Evolutionary conservation across 441 rosid genomes (phyloP), one percentile per base, ranked within the genome.

Genomic region (Brassica balearica): DNA sequence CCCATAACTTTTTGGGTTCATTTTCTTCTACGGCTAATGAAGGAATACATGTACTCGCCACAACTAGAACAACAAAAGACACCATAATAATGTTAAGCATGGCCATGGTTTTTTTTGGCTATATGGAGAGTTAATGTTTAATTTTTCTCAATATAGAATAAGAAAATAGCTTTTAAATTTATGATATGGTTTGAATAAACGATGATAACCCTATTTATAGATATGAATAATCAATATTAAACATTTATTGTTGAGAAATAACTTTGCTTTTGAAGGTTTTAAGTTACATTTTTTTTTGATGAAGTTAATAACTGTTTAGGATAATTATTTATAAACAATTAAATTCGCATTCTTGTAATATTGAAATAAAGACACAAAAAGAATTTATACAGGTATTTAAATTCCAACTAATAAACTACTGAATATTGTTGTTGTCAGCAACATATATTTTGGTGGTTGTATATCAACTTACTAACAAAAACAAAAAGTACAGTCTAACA

Each of bases 1-100:
- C 58, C 65, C 71, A 74, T 4, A 65, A 7, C 15, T 38, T 5
- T 41, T 36, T 65, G 25, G 27, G 19, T 1, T 74, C 78, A 8
- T 48, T 1, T 36, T 56, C 64, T 8, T 12, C 3, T 8, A 36
- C 3, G 1, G 72, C 41, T 65, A 23, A 65, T 62, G 60, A 9
- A 60, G 25, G 58, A 12, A 14, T 25, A 22, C 12, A 11, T 61
- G 41, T 56, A 61, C 68, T 62, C 25, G 3, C 46, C 36, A 41
- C 48, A 10, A 12, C 43, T 41, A 72, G 36, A 41, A 23, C 11
- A 38, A 61, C 25, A 25, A 72, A 23, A 43, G 48, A 0, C 6
- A 61, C 41, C 41, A 72, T 61, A 9, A 22, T 23, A 5, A 61
- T 3, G 7, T 62, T 23, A 25, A 41, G 3, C 10, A 23, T 61